These are phyloP conservation scores for Xylariomycetidae sp. DNA, from an alignment of 2,329 filamentous ascomycete genomes.

Conservation along the genomic window DNA sequence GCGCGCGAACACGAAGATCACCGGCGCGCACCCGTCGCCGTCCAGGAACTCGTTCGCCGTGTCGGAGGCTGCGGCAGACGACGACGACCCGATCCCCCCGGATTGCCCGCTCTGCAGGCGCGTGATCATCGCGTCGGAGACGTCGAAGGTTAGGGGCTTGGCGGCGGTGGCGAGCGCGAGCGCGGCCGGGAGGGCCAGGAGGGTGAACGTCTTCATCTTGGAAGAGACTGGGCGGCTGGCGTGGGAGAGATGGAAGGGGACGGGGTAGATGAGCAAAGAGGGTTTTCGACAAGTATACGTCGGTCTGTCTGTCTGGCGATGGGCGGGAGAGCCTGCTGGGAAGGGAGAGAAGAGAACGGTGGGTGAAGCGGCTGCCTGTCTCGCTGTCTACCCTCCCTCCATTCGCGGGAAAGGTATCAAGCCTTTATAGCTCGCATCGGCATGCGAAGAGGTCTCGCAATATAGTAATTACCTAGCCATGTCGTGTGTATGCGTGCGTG, in stretches of 20 bases:
- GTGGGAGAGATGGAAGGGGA: neutral
- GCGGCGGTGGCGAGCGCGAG: constrained; percentile 10
- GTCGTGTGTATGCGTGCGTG: no score
- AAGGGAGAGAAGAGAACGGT: no score
- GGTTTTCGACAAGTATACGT: neutral
- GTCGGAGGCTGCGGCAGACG: constrained; percentile 4
- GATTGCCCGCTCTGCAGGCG: constrained; percentile 8
- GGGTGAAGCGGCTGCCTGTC: no score
- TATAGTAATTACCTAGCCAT: no score
- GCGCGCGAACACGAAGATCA: constrained; percentile 35
- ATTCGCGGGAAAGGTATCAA: no score
- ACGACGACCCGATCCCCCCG: constrained; percentile 1
- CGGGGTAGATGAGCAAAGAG: neutral
- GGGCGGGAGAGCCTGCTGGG: no score
- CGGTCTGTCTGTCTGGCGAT: neutral
- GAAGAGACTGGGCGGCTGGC: neutral
- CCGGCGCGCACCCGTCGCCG: constrained; percentile 28
- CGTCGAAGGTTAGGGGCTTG: constrained; percentile 12
- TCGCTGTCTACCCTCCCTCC: no score
- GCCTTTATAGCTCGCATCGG: no score
- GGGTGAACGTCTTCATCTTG: constrained; percentile 16
- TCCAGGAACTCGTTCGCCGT: constrained; percentile 30
- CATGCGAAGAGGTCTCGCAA: no score
- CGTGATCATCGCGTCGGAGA: constrained; percentile 8
- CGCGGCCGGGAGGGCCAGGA: constrained; percentile 8